Conservation (phyloP, 1,284 basidiomycete species). For the Rhodotorula glutinis region DNA sequence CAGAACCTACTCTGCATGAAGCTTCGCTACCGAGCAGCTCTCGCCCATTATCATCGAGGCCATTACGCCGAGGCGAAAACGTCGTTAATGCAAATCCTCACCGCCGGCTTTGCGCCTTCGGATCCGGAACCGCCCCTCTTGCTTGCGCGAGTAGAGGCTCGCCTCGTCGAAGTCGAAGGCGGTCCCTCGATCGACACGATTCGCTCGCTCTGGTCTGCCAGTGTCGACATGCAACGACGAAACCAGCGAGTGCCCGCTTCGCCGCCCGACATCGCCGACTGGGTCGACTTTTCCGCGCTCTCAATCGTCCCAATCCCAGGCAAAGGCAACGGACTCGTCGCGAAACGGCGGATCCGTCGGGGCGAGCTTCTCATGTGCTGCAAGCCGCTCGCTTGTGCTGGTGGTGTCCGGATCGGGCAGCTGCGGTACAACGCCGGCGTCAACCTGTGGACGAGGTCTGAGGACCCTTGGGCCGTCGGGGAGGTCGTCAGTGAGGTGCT, state of each 20-base stretch:
- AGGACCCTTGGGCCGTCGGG: conserved; percentile 25
- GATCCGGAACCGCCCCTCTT: no score
- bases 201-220: background rate
- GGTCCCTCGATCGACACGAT: conserved; percentile 2
- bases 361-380: conserved; percentile 35
- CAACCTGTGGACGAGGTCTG: conserved; percentile 26
- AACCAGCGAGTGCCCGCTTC: background rate
- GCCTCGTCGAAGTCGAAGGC: conserved; percentile 3
- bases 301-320: conserved; percentile 7
- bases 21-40: conserved; percentile 17
- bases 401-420: background rate
- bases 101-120: no score
- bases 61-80: background rate
- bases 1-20: background rate
- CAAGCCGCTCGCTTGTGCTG: conserved; percentile 32
- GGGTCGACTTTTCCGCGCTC: background rate
- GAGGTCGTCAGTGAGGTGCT: conserved; percentile 12
- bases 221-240: background rate
- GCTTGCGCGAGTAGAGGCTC: background rate
- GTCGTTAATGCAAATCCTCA: background rate
- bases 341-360: conserved; percentile 17
- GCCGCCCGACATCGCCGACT: conserved; percentile 22
- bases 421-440: conserved; percentile 14
- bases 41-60: conserved; percentile 15
- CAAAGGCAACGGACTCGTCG: conserved; percentile 26